Conservation (phyloP, 768 basidiomycete genomes). For the Goffeauzyma gilvescens region DNA sequence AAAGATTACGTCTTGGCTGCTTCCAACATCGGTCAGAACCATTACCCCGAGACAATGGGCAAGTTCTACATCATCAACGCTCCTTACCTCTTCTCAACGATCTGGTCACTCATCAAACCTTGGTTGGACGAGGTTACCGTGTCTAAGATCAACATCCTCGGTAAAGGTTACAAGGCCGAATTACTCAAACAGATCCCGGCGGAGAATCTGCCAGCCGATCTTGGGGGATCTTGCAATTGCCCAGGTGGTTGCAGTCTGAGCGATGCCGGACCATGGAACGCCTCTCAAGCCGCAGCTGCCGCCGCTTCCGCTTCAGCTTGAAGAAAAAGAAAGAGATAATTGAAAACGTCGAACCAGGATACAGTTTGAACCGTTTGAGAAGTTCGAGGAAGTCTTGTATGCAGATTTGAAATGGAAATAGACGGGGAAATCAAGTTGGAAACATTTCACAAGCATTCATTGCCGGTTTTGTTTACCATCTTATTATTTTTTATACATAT, state of each 20-base stretch:
- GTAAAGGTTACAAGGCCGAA: slow-evolving; percentile 52
- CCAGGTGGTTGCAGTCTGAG: slow-evolving; percentile 62
- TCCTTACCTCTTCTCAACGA: slow-evolving; percentile 73
- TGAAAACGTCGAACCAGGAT: no score
- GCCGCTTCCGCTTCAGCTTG: no score
- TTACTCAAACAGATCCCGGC: slow-evolving; percentile 62
- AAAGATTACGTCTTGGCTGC: slow-evolving; percentile 74
- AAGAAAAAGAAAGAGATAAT: no score
- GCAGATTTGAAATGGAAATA: no score
- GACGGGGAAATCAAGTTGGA: no score
- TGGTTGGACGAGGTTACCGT: slow-evolving; percentile 95
- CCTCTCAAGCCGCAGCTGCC: no score
- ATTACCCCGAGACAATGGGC: slow-evolving; percentile 54
- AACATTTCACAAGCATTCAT: no score
- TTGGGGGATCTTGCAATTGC: slow-evolving; percentile 68
- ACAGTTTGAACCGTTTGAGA: no score
- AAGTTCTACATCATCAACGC: slow-evolving; percentile 98
- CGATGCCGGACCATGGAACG: slow-evolving; percentile 84
- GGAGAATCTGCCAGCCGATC: slow-evolving; percentile 65
- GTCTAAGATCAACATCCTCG: slow-evolving; percentile 76
- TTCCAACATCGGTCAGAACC: slow-evolving; percentile 62
- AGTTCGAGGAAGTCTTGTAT: no score
- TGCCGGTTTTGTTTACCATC: no score
- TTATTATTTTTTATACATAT: no score
- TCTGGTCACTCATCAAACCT: slow-evolving; percentile 73